A percentile compares a stretch with the other conserved stretches of the same genome.
Evolutionary conservation across 768 basidiomycete species (phyloP).

Genomic region (Leucocoprinus sp.): DNA sequence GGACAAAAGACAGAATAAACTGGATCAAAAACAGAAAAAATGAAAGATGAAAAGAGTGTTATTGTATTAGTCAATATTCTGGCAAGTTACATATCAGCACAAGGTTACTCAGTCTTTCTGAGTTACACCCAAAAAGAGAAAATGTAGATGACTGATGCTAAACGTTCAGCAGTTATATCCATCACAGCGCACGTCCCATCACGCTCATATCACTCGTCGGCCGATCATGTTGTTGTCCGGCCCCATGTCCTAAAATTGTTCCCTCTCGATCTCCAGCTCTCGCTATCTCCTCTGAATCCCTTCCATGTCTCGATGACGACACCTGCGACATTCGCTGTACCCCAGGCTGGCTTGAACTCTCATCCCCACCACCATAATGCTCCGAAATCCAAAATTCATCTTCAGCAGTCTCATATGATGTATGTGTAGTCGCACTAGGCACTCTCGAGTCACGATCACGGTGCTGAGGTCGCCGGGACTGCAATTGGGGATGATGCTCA

Average conservation of each 20-base stretch:
- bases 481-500: not conserved
- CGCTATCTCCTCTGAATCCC: slow-evolving; percentile 1
- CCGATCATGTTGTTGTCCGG: slow-evolving; percentile 17
- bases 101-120: not conserved
- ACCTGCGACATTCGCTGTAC: not conserved
- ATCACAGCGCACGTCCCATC: slow-evolving; percentile 33
- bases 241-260: slow-evolving; percentile 18
- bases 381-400: slow-evolving; percentile 34
- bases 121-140: not conserved
- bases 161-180: slow-evolving; percentile 11
- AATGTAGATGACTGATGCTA: too few relatives aligned
- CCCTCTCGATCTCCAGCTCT: slow-evolving; percentile 21
- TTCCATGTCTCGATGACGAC: not conserved
- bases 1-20: not conserved
- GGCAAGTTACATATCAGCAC: slow-evolving; percentile 12
- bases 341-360: not conserved
- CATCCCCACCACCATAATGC: slow-evolving; percentile 8
- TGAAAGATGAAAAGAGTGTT: slow-evolving; percentile 1
- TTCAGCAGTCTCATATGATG: slow-evolving; percentile 36
- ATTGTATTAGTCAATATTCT: slow-evolving; percentile 4
- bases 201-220: slow-evolving; percentile 19
- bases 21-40: too few relatives aligned
- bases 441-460: slow-evolving; percentile 16
- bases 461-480: not conserved
- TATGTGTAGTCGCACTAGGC: slow-evolving; percentile 21